Base-by-base conservation (phyloP, 1,284 basidiomycete species). In the Austropuccinia psidii region DNA sequence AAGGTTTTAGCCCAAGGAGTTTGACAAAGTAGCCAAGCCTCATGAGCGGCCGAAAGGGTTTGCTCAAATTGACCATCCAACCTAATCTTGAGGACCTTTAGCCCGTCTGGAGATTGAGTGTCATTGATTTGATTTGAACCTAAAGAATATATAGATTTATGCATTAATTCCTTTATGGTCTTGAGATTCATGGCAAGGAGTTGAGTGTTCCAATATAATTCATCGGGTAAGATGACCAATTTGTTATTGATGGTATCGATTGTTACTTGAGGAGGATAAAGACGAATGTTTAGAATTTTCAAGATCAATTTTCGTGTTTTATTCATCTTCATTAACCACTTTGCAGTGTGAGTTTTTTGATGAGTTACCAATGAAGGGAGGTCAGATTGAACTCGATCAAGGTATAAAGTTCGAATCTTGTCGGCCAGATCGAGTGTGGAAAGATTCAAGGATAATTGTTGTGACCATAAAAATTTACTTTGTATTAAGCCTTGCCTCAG, bases 51-150 rank as follows among this genome's bases (percentile, higher is more conserved):
- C 15, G 29, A 4, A 21, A 72, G 55, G 11, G 68, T 62, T 27
- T 50, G 68, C 19, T 72, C 68, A 35, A 72, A 72, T 11, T 61
- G 55, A 54, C 57, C 68, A 11, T 72, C 68, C n/a, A 72, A 35
- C 31, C 49, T 61, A 35, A 72, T 72, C 11, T 72, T 58, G n/a
- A 72, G 43, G 4, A 60, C 47, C 15, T 49, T 3, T 62, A 72
- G 27, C 4, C 68, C 55, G 0, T 47, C 39, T 4, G 41, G n/a
- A 55, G 50, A 27, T 24, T 47, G 7, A 13, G 17, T 1, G 13
- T 9, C 27, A 19, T 21, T 47, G 5, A 45, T 8, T 6, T 17
- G n/a, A 9, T 17, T 27, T 57, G n/a, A 17, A 17, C 17, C 54
- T 31, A 24, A 33, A 37, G 29, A 19, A 3, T 15, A 50, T 24